A percentile compares a stretch with the other conserved stretches of the same genome.
These are phyloP conservation scores for Cyberlindnera galapagoensis DNA, from an alignment of 805 yeast species.

Conservation along the genomic window DNA sequence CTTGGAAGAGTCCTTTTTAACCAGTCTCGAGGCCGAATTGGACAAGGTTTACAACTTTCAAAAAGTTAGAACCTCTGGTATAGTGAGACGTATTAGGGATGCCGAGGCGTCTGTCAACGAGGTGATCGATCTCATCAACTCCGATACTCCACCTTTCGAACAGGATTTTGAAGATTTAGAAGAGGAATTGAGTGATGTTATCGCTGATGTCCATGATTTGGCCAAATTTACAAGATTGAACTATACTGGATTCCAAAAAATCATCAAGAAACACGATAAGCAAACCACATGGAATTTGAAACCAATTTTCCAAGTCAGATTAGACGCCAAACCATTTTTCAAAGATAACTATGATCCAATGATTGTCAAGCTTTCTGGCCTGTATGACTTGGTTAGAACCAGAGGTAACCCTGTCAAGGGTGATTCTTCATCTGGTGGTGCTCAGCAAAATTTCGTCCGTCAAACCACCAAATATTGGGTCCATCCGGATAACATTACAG, in stretches of 20 bases:
- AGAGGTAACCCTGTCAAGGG: conserved; percentile 94
- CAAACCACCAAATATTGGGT: conserved; percentile 99
- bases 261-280: conserved; percentile 94
- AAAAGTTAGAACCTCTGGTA: conserved; percentile 80
- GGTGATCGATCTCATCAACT: conserved; percentile 51
- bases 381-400: conserved; percentile 90
- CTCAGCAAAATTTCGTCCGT: conserved; percentile 95
- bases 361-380: conserved; percentile 81
- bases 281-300: conserved; percentile 71
- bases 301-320: conserved; percentile 89
- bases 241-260: conserved; percentile 96
- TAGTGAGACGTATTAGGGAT: conserved; percentile 76
- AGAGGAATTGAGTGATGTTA: conserved; percentile 75
- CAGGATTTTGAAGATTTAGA: conserved; percentile 69
- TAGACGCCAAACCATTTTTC: conserved; percentile 91
- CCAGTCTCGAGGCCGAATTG: conserved; percentile 67
- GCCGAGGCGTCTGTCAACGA: conserved; percentile 66
- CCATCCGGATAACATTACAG: conserved; percentile 96
- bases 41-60: conserved; percentile 93
- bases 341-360: conserved; percentile 88
- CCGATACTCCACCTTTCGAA: conserved; percentile 46
- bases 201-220: conserved; percentile 95
- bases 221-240: conserved; percentile 91
- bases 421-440: conserved; percentile 96
- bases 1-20: conserved; percentile 77